phyloP scores from a whole-genome alignment of 768 basidiomycete species.

The Baorangia bicolor region DNA sequence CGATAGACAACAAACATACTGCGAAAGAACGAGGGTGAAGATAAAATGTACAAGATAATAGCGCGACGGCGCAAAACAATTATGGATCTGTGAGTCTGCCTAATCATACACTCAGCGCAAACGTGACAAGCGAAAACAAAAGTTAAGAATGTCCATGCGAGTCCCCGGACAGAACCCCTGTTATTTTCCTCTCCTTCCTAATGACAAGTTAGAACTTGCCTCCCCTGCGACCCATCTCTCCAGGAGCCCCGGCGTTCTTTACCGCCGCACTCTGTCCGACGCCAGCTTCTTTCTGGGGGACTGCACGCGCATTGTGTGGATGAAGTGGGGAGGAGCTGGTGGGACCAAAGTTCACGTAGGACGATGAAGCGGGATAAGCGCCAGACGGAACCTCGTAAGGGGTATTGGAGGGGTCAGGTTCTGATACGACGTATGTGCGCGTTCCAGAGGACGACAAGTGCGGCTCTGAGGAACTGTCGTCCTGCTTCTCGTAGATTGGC shows the following conservation, averaged over 20 bases:
- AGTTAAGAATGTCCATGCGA: background rate
- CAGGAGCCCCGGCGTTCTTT: slow-evolving; percentile 42
- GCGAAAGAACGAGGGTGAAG: background rate
- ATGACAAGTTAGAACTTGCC: slow-evolving; percentile 47
- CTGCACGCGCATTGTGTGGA: slow-evolving; percentile 38
- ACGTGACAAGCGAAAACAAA: slow-evolving; percentile 8
- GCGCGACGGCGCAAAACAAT: background rate
- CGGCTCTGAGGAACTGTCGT: slow-evolving; percentile 51
- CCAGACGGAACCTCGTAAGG: slow-evolving; percentile 73
- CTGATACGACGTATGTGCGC: slow-evolving; percentile 70
- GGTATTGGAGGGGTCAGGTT: slow-evolving; percentile 61
- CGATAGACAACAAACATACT: background rate
- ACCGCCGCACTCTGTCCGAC: slow-evolving; percentile 49
- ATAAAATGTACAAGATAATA: slow-evolving; percentile 13
- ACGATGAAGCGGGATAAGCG: slow-evolving; percentile 54
- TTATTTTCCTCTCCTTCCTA: slow-evolving; percentile 48
- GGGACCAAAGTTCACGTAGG: slow-evolving; percentile 44
- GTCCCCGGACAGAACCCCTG: background rate
- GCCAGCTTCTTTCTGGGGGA: slow-evolving; percentile 42
- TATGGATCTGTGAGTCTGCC: background rate
- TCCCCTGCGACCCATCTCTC: slow-evolving; percentile 43
- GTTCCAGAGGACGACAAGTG: slow-evolving; percentile 43
- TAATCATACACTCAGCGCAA: slow-evolving; percentile 27
- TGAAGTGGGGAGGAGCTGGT: slow-evolving; percentile 44
- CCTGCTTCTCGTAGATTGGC: slow-evolving; percentile 59